Evolutionary conservation across 257 asterid genomes (phyloP), one percentile per base, ranked within the genome.

Genomic region (Pogostemon cablin): DNA sequence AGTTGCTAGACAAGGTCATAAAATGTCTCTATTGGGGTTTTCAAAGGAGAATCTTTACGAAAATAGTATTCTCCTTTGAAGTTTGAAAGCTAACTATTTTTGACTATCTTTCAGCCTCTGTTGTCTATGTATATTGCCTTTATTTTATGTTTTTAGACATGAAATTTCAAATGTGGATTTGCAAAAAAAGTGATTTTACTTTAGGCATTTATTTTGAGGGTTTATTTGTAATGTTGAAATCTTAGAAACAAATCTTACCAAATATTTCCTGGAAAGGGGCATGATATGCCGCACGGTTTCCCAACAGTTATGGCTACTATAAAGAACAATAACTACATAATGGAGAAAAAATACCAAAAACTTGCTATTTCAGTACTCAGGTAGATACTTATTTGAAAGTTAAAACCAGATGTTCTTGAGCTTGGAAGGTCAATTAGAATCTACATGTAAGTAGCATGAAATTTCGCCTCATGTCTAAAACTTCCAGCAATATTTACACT

Each of bases 111-210:
- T 37, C 11, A 66, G 48, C n/a, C 5, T 11, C 25, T n/a, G 46
- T 63, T 63, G 4, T 47, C 11, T 47, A 35, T 65, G 8, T 9
- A 34, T n/a, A 41, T 42, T 42, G 47, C 32, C 32, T 25, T 42
- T 42, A 42, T 3, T 5, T 9, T 62, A 42, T 46, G 40, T 3
- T 42, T 49, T 66, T 47, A 63, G 37, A 20, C 59, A 4, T 34
- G 61, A 66, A n/a, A 66, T 59, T 66, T 49, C 48, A 66, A 11
- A 34, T 49, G 37, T 7, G 15, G 60, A 66, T 8, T n/a, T 66
- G 49, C 9, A 2, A 38, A 58, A 25, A 25, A 25, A 25, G 32
- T 25, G 32, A 67, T 20, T 44, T 55, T 12, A 46, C 69, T 65
- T 46, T 17, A 50, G 49, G 72, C 49, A 7, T 5, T 47, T 46